These are phyloP conservation scores for Camellia oleifera DNA, from an alignment of 179 eudicot species.

Conservation along the genomic window DNA sequence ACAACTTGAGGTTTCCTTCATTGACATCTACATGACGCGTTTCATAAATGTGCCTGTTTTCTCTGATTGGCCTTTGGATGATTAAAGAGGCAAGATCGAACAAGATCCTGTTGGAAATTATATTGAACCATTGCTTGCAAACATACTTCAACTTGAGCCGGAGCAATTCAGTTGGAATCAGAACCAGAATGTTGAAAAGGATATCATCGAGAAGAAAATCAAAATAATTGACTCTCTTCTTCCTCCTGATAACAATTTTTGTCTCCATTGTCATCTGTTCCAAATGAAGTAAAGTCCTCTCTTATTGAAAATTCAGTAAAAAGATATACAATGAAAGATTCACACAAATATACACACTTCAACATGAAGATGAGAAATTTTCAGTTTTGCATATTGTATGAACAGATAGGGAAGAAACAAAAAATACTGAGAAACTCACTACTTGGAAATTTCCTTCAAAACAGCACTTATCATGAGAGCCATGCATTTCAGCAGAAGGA, in stretches of 20 bases:
- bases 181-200: constrained; percentile 9
- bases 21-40: constrained; percentile 11
- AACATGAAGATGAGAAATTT: not conserved
- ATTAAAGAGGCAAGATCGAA: constrained; percentile 17
- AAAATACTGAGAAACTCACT: not conserved
- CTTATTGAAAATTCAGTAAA: not conserved
- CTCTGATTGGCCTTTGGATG: constrained; percentile 12
- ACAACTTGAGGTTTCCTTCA: constrained; percentile 6
- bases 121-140: constrained; percentile 23
- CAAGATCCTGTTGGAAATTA: constrained; percentile 16
- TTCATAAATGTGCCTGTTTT: not conserved
- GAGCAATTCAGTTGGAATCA: constrained; percentile 20
- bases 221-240: constrained; percentile 9
- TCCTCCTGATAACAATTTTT: not conserved
- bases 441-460: not conserved
- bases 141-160: constrained; percentile 14
- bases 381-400: not conserved
- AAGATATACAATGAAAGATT: not conserved
- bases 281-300: not conserved
- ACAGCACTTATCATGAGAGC: not conserved
- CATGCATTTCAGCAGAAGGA: not conserved
- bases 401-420: not conserved
- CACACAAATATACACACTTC: not conserved
- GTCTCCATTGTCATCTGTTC: not conserved
- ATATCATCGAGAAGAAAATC: constrained; percentile 10